phyloP scores from a whole-genome alignment of 495 filamentous ascomycete genomes.

The Beverwykella pulmonaria region DNA sequence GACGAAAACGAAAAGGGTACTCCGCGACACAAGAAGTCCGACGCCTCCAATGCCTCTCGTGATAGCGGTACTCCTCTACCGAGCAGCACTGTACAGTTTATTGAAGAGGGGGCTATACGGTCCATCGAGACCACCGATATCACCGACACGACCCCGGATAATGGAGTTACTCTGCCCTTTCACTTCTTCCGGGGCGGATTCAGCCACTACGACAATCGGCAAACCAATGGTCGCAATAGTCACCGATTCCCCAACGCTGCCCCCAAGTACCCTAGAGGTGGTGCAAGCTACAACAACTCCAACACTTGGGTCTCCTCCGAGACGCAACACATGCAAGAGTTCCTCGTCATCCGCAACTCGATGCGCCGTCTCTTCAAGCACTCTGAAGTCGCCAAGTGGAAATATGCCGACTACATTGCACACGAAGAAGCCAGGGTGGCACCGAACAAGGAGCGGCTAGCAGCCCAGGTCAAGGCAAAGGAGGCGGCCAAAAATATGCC shows the following conservation, averaged over 20 bases:
- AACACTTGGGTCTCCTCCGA: slow-evolving; percentile 27
- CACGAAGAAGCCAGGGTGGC: slow-evolving; percentile 27
- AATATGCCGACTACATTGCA: slow-evolving; percentile 18
- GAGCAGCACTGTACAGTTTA: neutral
- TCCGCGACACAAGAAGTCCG: neutral
- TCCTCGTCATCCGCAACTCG: slow-evolving; percentile 20
- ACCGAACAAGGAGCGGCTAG: slow-evolving; percentile 3
- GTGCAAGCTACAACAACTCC: slow-evolving; percentile 8
- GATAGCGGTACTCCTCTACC: neutral
- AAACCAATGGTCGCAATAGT: neutral
- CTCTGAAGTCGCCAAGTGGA: slow-evolving; percentile 32
- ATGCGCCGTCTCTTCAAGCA: slow-evolving; percentile 37
- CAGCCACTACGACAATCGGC: neutral
- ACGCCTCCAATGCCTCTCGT: neutral
- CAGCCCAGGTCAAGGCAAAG: neutral
- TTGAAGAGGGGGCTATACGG: too few species aligned
- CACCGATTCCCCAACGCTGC: neutral
- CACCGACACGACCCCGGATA: neutral
- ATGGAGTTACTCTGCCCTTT: neutral
- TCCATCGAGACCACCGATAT: too few species aligned
- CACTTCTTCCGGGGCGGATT: neutral
- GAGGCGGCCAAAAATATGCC: slow-evolving; percentile 8
- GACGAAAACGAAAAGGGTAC: too few species aligned
- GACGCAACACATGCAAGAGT: slow-evolving; percentile 18
- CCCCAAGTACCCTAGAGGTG: neutral